phyloP scores from a whole-genome alignment of 371 early-diverging fungal species.

The Vittaforma corneae region DNA sequence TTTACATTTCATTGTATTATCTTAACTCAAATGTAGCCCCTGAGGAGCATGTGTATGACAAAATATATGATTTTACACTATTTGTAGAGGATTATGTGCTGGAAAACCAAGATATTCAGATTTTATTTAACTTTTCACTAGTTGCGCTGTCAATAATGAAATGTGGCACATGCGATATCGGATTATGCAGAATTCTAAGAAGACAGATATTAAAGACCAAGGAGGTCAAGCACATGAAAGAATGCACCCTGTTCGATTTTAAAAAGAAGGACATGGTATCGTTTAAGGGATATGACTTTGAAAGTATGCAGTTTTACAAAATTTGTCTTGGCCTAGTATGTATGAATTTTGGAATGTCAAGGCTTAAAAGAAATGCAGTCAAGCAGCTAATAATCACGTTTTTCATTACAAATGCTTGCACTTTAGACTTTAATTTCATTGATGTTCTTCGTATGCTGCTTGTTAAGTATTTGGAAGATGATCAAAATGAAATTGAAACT shows the following conservation, averaged over 20 bases:
- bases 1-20: slow-evolving; percentile 26
- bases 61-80: too few species aligned
- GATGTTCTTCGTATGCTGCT: not conserved
- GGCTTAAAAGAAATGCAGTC: slow-evolving; percentile 1
- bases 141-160: slow-evolving; percentile 23
- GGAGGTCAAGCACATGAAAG: not conserved
- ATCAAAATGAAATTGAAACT: not conserved
- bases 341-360: slow-evolving; percentile 9
- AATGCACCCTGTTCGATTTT: slow-evolving; percentile 6
- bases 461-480: not conserved
- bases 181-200: slow-evolving; percentile 30
- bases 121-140: slow-evolving; percentile 37
- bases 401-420: not conserved
- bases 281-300: not conserved
- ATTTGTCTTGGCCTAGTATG: slow-evolving; percentile 31
- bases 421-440: not conserved
- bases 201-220: slow-evolving; percentile 31
- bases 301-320: slow-evolving; percentile 40
- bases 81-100: slow-evolving; percentile 14
- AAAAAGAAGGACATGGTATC: not conserved
- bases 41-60: too few species aligned
- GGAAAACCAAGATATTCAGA: not conserved
- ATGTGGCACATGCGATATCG: slow-evolving; percentile 25
- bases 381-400: slow-evolving; percentile 1
- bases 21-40: not conserved